These are phyloP conservation scores for Coccinonectria pachysandricola DNA, from an alignment of 2,329 filamentous ascomycete genomes.

Conservation along the genomic window DNA sequence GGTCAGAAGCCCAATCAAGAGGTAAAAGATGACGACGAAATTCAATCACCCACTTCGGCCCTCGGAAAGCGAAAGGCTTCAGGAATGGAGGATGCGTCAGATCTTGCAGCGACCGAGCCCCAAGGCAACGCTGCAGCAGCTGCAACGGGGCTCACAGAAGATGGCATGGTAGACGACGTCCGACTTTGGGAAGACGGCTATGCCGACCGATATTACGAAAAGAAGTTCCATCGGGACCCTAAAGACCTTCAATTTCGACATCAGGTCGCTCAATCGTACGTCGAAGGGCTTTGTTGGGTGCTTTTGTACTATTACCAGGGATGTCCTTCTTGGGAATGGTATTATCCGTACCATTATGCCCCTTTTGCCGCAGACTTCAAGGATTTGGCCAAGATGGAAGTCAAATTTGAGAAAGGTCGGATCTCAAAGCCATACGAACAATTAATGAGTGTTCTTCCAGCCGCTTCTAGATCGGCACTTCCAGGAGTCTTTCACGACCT, in stretches of 20 bases:
- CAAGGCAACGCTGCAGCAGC: constrained; percentile 45
- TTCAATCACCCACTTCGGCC: constrained; percentile 35
- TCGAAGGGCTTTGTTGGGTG: constrained; percentile 92
- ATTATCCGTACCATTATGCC: constrained; percentile 96
- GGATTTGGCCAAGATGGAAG: constrained; percentile 65
- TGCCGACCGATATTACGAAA: constrained; percentile 89
- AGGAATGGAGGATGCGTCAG: constrained; percentile 50
- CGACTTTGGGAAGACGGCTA: constrained; percentile 94
- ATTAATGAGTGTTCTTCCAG: constrained; percentile 93
- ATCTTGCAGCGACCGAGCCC: constrained; percentile 53
- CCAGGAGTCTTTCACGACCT: constrained; percentile 80
- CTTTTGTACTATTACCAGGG: constrained; percentile 96
- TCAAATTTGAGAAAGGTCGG: constrained; percentile 72
- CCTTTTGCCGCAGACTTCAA: constrained; percentile 95
- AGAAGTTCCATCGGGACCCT: constrained; percentile 82
- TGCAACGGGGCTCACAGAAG: constrained; percentile 38
- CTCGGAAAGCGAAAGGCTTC: constrained; percentile 71
- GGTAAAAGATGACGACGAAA: constrained; percentile 12
- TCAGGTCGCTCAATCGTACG: constrained; percentile 82
- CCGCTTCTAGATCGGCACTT: constrained; percentile 83
- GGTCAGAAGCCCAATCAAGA: constrained; percentile 18
- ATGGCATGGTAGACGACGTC: constrained; percentile 68
- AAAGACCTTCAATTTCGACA: constrained; percentile 78
- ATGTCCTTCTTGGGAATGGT: constrained; percentile 98
- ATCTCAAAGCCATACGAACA: constrained; percentile 93